Percentiles rank a stretch among this genome's conserved stretches.
Conservation (phyloP, 768 basidiomycete genomes). For the Calocybe gangraenosa region DNA sequence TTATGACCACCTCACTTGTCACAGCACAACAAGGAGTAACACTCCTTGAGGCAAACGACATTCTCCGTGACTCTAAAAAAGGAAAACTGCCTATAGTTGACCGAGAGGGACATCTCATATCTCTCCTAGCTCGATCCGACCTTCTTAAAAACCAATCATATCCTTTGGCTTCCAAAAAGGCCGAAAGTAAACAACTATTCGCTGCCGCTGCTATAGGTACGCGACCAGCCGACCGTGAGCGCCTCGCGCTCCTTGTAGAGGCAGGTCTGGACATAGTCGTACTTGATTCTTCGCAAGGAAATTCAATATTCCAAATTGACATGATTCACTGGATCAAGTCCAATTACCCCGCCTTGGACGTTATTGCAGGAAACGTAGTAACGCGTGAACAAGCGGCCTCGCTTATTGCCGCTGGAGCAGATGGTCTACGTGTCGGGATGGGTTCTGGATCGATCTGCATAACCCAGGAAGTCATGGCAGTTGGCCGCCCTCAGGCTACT, state of each 20-base stretch:
- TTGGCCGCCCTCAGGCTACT: constrained; percentile 95
- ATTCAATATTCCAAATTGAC: constrained; percentile 89
- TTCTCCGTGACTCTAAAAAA: constrained; percentile 95
- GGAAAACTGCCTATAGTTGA: constrained; percentile 85
- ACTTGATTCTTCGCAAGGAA: constrained; percentile 95
- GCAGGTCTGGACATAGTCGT: constrained; percentile 95
- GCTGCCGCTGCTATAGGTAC: constrained; percentile 96
- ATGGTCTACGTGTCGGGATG: constrained; percentile 96
- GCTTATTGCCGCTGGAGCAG: constrained; percentile 92
- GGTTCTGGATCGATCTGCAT: constrained; percentile 98
- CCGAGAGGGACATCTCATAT: constrained; percentile 48
- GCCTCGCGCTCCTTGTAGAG: constrained; percentile 81
- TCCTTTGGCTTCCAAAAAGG: constrained; percentile 90
- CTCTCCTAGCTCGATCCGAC: constrained; percentile 93
- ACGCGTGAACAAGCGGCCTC: constrained; percentile 95
- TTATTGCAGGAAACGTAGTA: constrained; percentile 97
- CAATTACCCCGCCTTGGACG: constrained; percentile 81
- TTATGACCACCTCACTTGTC: constrained; percentile 90
- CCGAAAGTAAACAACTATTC: constrained; percentile 90
- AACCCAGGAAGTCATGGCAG: constrained; percentile 99
- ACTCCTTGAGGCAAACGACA: constrained; percentile 85
- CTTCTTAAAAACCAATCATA: constrained; percentile 96
- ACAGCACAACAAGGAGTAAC: constrained; percentile 88
- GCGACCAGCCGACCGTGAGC: constrained; percentile 80
- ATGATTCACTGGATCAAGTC: constrained; percentile 93